These are phyloP conservation scores for Blastomyces gilchristii DNA, from an alignment of 2,329 filamentous ascomycete genomes.

Conservation along the genomic window DNA sequence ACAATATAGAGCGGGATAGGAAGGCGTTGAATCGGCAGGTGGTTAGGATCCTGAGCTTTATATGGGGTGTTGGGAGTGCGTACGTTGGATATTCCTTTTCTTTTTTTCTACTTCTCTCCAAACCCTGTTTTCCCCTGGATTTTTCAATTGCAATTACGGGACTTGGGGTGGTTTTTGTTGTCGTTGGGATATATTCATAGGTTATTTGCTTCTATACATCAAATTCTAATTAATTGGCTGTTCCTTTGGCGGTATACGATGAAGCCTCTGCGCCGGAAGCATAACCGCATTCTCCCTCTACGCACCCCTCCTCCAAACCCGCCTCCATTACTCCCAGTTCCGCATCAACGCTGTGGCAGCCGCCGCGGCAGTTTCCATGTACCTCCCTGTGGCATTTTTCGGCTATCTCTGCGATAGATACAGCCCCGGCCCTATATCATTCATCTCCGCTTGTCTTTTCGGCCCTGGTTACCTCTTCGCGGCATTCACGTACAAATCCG, in stretches of 20 bases:
- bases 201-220: too few species aligned
- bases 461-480: constrained; percentile 74
- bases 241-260: background rate
- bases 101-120: background rate
- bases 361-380: constrained; percentile 76
- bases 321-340: constrained; percentile 77
- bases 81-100: constrained; percentile 19
- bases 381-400: constrained; percentile 80
- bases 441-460: constrained; percentile 64
- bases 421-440: constrained; percentile 65
- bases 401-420: constrained; percentile 87
- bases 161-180: background rate
- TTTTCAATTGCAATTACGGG: background rate
- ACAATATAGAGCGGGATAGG: constrained; percentile 49
- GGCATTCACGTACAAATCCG: constrained; percentile 61
- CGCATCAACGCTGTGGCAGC: constrained; percentile 88
- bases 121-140: background rate
- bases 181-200: background rate
- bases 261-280: constrained; percentile 69
- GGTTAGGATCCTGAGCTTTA: constrained; percentile 47
- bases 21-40: constrained; percentile 44
- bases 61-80: constrained; percentile 52
- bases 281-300: constrained; percentile 93
- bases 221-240: constrained; percentile 10
- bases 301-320: constrained; percentile 77